Conservation (phyloP, 2,329 filamentous ascomycete species). For the Camillea tinctor region DNA sequence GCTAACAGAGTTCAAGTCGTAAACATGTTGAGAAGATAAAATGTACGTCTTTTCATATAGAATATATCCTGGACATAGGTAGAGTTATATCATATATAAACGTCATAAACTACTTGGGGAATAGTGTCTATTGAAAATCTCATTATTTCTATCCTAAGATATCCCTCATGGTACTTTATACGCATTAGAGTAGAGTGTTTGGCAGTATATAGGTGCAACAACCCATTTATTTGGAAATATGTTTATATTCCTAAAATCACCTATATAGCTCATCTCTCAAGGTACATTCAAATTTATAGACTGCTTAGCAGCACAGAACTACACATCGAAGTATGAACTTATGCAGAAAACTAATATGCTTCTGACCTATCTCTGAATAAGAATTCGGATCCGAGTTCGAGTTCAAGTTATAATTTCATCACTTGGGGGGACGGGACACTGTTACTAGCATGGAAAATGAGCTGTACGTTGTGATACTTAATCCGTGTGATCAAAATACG, state of each 20-base stretch:
- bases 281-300: not conserved
- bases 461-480: not conserved
- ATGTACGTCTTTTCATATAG: not conserved
- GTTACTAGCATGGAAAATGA: not conserved
- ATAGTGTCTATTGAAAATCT: no score
- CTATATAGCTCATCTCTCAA: not conserved
- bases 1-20: not conserved
- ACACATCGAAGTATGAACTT: not conserved
- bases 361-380: not conserved
- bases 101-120: no score
- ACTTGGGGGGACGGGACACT: not conserved
- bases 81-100: not conserved
- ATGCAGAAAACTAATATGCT: not conserved
- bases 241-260: not conserved
- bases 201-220: not conserved
- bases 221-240: not conserved
- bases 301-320: not conserved
- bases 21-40: not conserved
- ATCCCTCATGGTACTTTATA: no score
- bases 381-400: not conserved
- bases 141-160: no score
- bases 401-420: not conserved
- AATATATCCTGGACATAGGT: not conserved
- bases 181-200: not conserved
- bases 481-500: not conserved